These are phyloP conservation scores for Trichosporon sp. DNA, from an alignment of 1,284 basidiomycete genomes.

Conservation along the genomic window DNA sequence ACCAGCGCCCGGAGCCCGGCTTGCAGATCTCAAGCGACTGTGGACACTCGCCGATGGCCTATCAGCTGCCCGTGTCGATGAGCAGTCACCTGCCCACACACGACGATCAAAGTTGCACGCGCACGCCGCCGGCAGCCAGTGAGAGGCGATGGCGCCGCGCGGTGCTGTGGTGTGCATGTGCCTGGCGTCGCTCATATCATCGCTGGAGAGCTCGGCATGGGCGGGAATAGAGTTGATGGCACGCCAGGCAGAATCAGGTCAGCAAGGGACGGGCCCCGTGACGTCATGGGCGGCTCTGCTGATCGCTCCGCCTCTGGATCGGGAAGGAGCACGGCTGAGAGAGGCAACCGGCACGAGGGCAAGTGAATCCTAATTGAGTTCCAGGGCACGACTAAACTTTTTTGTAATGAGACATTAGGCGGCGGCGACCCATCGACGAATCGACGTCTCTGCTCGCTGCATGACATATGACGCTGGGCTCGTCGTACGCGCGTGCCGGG, in stretches of 20 bases:
- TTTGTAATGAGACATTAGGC: not conserved
- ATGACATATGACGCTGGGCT: not conserved
- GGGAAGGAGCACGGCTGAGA: not conserved
- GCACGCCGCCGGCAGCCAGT: too few species aligned
- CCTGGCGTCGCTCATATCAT: not conserved
- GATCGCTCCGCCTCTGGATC: not conserved
- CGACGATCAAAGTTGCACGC: not conserved
- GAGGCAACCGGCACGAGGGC: too few species aligned
- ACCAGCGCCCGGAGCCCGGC: too few species aligned
- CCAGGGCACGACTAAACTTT: not conserved
- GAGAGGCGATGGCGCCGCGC: too few species aligned
- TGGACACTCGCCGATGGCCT: not conserved
- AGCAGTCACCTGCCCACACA: too few species aligned
- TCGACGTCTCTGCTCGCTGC: not conserved
- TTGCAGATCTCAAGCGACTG: not conserved
- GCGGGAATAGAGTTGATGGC: not conserved
- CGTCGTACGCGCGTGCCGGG: not conserved
- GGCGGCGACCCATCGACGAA: not conserved
- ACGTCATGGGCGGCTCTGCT: not conserved
- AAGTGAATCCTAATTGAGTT: not conserved
- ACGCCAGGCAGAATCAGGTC: not conserved
- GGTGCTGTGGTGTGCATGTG: not conserved
- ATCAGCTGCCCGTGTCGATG: not conserved
- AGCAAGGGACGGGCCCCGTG: not conserved
- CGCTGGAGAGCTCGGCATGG: not conserved